phyloP scores from a whole-genome alignment of 768 basidiomycete species.

The Porphyrellus cyaneotinctus region DNA sequence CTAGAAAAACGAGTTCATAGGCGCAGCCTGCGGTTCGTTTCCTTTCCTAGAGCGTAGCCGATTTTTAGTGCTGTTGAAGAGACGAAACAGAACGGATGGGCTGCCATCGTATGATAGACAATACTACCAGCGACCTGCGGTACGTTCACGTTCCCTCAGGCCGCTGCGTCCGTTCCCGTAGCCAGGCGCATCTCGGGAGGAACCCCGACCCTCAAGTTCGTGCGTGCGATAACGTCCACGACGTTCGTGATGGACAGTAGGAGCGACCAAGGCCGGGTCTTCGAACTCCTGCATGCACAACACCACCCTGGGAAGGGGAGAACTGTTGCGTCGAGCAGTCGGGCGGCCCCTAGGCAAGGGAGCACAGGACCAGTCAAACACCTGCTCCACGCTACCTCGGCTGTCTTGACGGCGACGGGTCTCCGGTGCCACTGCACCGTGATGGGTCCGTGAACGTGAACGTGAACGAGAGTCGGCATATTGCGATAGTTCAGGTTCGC shows the following conservation, averaged over 20 bases:
- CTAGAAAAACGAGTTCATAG: constrained; percentile 18
- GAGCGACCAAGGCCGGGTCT: constrained; percentile 26
- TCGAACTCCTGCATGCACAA: constrained; percentile 35
- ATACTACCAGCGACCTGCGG: constrained; percentile 25
- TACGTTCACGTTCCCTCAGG: constrained; percentile 42
- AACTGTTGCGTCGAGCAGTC: constrained; percentile 49
- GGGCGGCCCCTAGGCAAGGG: constrained; percentile 44
- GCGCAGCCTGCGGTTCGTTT: constrained; percentile 22
- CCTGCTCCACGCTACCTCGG: constrained; percentile 40
- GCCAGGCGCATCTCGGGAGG: constrained; percentile 51
- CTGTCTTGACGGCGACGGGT: constrained; percentile 20
- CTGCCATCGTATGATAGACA: constrained; percentile 1
- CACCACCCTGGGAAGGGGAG: constrained; percentile 51
- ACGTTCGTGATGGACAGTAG: constrained; percentile 24
- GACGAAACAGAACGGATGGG: not conserved
- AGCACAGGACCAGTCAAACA: constrained; percentile 45
- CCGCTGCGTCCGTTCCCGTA: constrained; percentile 65
- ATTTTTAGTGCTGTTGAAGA: constrained; percentile 14
- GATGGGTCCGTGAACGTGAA: constrained; percentile 39
- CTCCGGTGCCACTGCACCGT: constrained; percentile 9
- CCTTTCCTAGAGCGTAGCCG: constrained; percentile 6
- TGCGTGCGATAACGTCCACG: constrained; percentile 55
- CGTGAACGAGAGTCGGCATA: constrained; percentile 37
- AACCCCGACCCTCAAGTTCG: constrained; percentile 45
- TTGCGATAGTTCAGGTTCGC: constrained; percentile 34